Base-by-base conservation (phyloP, 2,329 filamentous ascomycete species). In the Salinomyces thailandicus region DNA sequence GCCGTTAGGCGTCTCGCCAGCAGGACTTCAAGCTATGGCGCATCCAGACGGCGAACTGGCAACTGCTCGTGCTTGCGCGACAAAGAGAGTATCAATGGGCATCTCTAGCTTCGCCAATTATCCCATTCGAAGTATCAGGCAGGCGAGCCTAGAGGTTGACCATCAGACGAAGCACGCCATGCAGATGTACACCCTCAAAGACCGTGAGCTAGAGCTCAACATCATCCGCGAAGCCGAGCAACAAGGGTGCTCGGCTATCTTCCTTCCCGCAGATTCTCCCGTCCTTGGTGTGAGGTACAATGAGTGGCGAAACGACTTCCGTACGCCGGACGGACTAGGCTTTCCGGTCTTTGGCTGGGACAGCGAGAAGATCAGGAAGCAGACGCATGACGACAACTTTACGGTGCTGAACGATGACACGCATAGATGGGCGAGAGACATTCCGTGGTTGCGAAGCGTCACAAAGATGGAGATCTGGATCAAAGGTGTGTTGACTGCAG, bases 251-350 rank as follows among this genome's bases (percentile, higher is more conserved):
- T 68, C 67, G 40, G 72, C 71, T 0, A 52, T 76, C 3, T 64
- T 77, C 22, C 49, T 77, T 2, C 69, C 72, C 0, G 69, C 73
- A 2, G 73, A 77, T 43, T 63, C 64, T 0, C 72, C 73, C 0
- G 62, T 72, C 1, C 57, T 75, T 0, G 73, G 72, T 0, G 62
- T 66, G 15, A 60, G 72, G 0, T 57, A 72, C 19, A 70, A 72
- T 30, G 71, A 76, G 46, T 65, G 66, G 44, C 62, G 69, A 3
- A 73, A 73, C 42, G 60, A 66, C 27, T 75, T 73, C 40, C 50
- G 52, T 2, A 53, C 46, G 2, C 55, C 55, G 1, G 42, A 49
- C 8, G 53, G 51, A 2, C 32, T 57, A 18, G 43, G 35, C 1
- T 54, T 50, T n/a, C 55, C 54, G 3, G 50, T 49, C 11, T 29